Evolutionary conservation across 768 basidiomycete species (phyloP).

Genomic region (Ramaria rubella): DNA sequence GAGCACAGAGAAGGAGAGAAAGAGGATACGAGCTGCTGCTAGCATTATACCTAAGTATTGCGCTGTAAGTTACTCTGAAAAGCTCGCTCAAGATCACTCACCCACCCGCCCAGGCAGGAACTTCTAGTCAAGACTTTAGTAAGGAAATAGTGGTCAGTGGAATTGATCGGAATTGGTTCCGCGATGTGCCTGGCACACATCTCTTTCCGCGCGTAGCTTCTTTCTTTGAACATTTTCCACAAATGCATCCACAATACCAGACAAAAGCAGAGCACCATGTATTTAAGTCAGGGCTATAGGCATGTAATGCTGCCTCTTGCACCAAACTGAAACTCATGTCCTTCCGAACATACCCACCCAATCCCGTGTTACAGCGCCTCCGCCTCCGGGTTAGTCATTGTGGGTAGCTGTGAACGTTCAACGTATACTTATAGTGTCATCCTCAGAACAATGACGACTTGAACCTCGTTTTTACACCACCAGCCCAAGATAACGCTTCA

Average conservation of each 20-base stretch:
- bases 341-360: not conserved
- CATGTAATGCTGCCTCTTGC: not conserved
- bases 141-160: too few species aligned
- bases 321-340: not conserved
- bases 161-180: not conserved
- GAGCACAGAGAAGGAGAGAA: conserved; percentile 28
- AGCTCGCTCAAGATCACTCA: not conserved
- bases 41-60: not conserved
- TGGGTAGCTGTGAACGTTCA: too few species aligned
- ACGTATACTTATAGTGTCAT: not conserved
- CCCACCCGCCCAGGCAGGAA: too few species aligned
- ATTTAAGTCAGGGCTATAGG: not conserved
- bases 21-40: not conserved
- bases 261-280: not conserved
- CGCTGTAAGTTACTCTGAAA: not conserved
- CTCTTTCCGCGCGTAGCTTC: too few species aligned
- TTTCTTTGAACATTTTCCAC: not conserved
- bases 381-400: not conserved
- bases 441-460: not conserved
- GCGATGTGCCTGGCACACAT: not conserved
- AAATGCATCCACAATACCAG: not conserved
- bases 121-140: too few species aligned
- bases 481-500: too few species aligned
- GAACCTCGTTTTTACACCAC: too few species aligned
- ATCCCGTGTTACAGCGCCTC: not conserved